These are phyloP conservation scores for Pseudotulostoma volvatum DNA, from an alignment of 495 filamentous ascomycete species.

Conservation along the genomic window DNA sequence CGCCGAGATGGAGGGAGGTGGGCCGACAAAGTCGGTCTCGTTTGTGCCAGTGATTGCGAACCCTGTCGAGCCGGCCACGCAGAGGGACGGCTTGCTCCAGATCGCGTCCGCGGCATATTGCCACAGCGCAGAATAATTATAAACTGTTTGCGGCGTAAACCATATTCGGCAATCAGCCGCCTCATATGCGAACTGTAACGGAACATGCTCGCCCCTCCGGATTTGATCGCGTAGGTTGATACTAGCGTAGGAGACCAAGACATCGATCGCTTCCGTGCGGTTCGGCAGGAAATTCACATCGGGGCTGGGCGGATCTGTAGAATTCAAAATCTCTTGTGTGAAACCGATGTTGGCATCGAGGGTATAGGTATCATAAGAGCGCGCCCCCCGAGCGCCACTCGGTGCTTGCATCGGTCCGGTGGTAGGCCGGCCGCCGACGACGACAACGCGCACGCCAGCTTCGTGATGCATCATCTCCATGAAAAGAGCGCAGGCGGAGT, in stretches of 20 bases:
- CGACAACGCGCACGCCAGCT: conserved; percentile 32
- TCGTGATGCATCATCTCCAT: conserved; percentile 35
- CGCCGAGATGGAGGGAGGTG: neutral
- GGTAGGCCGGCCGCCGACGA: conserved; percentile 29
- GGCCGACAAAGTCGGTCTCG: neutral
- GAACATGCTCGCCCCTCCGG: conserved; percentile 16
- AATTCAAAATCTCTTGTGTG: neutral
- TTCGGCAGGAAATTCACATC: neutral
- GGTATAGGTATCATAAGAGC: neutral
- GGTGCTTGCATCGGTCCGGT: conserved; percentile 28
- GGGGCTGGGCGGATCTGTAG: neutral
- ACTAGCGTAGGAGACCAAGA: conserved; percentile 14
- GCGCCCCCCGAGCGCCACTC: conserved; percentile 19
- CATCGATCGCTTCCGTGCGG: conserved; percentile 8
- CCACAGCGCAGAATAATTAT: conserved; percentile 27
- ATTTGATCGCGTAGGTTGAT: conserved; percentile 28
- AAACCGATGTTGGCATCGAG: neutral
- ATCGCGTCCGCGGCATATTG: conserved; percentile 19
- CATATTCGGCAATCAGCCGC: conserved; percentile 38
- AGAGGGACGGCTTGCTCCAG: conserved; percentile 1
- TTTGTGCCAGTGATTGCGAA: neutral
- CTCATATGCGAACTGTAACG: conserved; percentile 37
- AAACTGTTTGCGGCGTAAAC: conserved; percentile 31
- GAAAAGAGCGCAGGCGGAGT: conserved; percentile 36
- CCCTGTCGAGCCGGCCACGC: neutral